A percentile compares a stretch with the other conserved stretches of the same genome.
Conservation (phyloP, 768 basidiomycete species). For the Amanita phalloides region DNA sequence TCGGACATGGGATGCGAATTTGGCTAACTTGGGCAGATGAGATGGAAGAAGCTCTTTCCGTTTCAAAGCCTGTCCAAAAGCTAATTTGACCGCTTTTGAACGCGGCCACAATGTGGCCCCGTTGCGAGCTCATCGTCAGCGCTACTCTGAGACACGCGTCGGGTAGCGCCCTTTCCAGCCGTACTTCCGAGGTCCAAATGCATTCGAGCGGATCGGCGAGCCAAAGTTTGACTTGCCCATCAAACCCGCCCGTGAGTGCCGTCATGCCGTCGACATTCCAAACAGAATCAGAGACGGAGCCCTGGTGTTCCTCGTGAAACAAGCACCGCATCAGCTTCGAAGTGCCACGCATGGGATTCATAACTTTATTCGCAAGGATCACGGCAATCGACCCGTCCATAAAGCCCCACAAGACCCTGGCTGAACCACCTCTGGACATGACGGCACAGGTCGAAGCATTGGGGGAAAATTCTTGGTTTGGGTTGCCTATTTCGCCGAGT, state of each 20-base stretch:
- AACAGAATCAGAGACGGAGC: constrained; percentile 40
- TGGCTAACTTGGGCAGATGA: constrained; percentile 14
- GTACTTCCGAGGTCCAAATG: constrained; percentile 49
- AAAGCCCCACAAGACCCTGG: constrained; percentile 66
- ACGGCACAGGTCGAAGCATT: constrained; percentile 51
- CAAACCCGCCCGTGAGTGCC: constrained; percentile 45
- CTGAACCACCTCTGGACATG: constrained; percentile 52
- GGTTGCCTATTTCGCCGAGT: constrained; percentile 51
- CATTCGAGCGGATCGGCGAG: constrained; percentile 41
- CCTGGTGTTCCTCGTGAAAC: constrained; percentile 54
- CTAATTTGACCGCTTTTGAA: constrained; percentile 46
- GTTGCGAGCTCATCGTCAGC: constrained; percentile 21
- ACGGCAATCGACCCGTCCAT: constrained; percentile 57
- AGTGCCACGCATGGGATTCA: constrained; percentile 40
- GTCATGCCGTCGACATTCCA: constrained; percentile 27
- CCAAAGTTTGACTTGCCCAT: constrained; percentile 72
- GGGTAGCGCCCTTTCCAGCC: constrained; percentile 20
- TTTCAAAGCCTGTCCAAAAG: constrained; percentile 39
- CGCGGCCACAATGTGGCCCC: constrained; percentile 36
- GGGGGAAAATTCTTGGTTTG: constrained; percentile 65
- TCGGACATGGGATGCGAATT: constrained; percentile 26
- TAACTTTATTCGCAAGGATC: constrained; percentile 43
- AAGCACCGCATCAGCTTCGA: constrained; percentile 37
- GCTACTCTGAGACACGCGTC: constrained; percentile 45
- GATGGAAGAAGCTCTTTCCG: constrained; percentile 9